A percentile compares a stretch with the other conserved stretches of the same genome.
Conservation (phyloP, 1,284 basidiomycete genomes). For the Pseudozyma pruni region DNA sequence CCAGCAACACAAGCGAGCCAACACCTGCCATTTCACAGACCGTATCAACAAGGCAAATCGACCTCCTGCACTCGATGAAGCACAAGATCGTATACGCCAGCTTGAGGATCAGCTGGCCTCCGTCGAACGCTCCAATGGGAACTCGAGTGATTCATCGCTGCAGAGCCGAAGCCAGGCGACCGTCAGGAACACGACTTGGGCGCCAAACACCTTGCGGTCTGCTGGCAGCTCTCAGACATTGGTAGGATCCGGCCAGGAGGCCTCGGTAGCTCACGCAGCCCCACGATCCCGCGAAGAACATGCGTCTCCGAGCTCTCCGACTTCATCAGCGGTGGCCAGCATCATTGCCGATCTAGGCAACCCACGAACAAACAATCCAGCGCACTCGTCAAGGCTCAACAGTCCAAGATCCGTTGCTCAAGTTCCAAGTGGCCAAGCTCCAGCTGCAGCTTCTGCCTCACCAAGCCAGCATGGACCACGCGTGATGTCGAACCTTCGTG, state of each 20-base stretch:
- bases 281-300: too few relatives aligned
- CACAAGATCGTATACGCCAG: conserved; percentile 14
- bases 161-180: too few relatives aligned
- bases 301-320: conserved; percentile 12
- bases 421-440: too few relatives aligned
- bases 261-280: too few relatives aligned
- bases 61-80: conserved; percentile 3
- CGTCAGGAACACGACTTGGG: too few relatives aligned
- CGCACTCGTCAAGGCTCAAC: too few relatives aligned
- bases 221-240: too few relatives aligned
- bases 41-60: background rate
- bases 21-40: conserved; percentile 14
- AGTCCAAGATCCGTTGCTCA: too few relatives aligned
- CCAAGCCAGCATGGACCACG: conserved; percentile 1
- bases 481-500: conserved; percentile 24
- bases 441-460: background rate
- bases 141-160: too few relatives aligned
- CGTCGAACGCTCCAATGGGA: too few relatives aligned
- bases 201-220: too few relatives aligned
- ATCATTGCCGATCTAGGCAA: conserved; percentile 21
- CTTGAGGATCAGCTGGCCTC: conserved; percentile 9
- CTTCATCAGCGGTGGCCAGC: conserved; percentile 12
- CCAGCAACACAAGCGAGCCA: conserved; percentile 15
- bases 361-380: conserved; percentile 1
- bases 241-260: too few relatives aligned